phyloP scores from a whole-genome alignment of 2,329 filamentous ascomycete genomes.

The Aspergillus vadensis region DNA sequence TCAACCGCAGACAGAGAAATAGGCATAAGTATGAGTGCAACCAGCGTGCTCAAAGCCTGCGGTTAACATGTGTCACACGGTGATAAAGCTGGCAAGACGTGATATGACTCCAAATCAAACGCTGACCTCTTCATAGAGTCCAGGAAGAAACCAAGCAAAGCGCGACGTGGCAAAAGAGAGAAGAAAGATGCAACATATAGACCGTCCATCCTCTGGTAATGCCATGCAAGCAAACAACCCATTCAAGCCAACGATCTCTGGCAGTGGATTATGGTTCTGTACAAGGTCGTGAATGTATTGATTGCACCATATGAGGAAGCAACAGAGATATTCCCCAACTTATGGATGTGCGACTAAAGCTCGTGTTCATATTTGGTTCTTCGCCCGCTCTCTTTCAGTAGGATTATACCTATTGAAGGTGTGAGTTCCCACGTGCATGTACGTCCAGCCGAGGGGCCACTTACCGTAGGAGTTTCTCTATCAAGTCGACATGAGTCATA shows the following conservation, averaged over 20 bases:
- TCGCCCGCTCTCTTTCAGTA: constrained; percentile 50
- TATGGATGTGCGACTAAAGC: background rate
- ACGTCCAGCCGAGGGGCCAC: constrained; percentile 23
- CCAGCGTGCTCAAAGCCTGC: background rate
- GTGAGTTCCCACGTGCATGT: background rate
- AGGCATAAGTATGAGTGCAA: background rate
- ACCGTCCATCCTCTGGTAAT: background rate
- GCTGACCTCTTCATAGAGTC: background rate
- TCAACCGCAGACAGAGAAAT: background rate
- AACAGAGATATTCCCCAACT: background rate
- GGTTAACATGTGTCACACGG: background rate
- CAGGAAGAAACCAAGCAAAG: background rate
- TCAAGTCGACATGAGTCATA: constrained; percentile 98
- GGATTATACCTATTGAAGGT: constrained; percentile 49
- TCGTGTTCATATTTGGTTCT: constrained; percentile 29
- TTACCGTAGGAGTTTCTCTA: constrained; percentile 96
- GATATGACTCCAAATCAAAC: background rate
- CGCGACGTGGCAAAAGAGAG: background rate
- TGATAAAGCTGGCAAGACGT: background rate
- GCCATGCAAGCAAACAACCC: background rate
- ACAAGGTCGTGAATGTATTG: background rate
- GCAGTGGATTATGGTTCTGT: background rate
- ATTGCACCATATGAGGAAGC: background rate
- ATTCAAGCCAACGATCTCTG: background rate
- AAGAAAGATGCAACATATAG: background rate